A percentile compares a stretch with the other conserved stretches of the same genome.
Evolutionary conservation across 345 rosid species (phyloP).

Genomic region (Sapria himalayana): DNA sequence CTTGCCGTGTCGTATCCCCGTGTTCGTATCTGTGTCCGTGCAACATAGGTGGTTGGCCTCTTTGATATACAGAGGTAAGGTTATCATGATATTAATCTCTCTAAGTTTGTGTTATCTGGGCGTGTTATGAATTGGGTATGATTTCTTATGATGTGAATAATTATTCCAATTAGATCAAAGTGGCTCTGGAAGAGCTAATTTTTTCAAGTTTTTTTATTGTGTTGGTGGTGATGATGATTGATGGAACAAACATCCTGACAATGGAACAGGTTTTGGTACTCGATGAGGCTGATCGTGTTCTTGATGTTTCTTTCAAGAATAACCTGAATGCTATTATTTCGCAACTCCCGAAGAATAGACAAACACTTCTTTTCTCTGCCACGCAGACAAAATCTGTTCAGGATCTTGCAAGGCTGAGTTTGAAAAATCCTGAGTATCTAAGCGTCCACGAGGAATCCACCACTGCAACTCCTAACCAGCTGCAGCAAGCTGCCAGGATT

Average conservation of each 20-base stretch:
- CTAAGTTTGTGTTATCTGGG: too few relatives aligned
- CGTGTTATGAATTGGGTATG: too few relatives aligned
- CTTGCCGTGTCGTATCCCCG: too few relatives aligned
- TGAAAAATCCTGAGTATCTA: constrained; percentile 85
- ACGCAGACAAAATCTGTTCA: constrained; percentile 86
- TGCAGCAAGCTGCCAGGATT: constrained; percentile 64
- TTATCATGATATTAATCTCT: too few relatives aligned
- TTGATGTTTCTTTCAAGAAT: constrained; percentile 77
- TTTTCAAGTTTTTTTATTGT: neutral
- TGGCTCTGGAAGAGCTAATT: too few relatives aligned
- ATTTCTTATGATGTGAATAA: too few relatives aligned
- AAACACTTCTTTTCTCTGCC: constrained; percentile 86
- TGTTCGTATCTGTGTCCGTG: too few relatives aligned
- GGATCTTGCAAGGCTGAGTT: constrained; percentile 93
- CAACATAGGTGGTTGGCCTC: too few relatives aligned
- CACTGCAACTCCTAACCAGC: constrained; percentile 58
- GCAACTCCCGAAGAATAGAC: constrained; percentile 62
- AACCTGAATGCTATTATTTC: constrained; percentile 67
- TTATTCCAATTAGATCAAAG: neutral
- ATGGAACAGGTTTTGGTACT: constrained; percentile 68
- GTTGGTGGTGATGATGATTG: constrained; percentile 13
- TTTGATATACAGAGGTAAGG: too few relatives aligned
- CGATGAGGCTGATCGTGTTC: constrained; percentile 97
- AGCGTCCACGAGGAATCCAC: constrained; percentile 72
- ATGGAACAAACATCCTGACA: constrained; percentile 16